Conservation (phyloP, 2,329 filamentous ascomycete genomes). For the Botryosphaeria agaves region DNA sequence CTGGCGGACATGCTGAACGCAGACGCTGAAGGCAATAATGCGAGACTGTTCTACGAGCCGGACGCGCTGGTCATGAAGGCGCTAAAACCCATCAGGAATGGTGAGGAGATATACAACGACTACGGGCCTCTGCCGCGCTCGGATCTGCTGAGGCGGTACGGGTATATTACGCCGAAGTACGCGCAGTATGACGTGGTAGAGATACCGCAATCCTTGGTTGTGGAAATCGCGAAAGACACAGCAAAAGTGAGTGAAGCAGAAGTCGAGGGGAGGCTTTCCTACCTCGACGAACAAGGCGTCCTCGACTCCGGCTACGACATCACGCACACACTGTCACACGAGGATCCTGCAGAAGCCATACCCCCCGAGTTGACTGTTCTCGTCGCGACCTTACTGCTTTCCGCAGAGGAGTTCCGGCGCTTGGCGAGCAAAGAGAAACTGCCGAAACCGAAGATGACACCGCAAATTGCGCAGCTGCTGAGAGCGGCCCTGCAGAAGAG, state of each 20-base stretch:
- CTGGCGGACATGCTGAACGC: slow-evolving; percentile 84
- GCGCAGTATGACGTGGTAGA: slow-evolving; percentile 70
- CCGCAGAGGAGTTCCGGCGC: slow-evolving; percentile 21
- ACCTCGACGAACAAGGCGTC: slow-evolving; percentile 42
- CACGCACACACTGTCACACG: slow-evolving; percentile 9
- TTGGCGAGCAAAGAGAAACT: slow-evolving; percentile 23
- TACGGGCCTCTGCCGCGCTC: slow-evolving; percentile 73
- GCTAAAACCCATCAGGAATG: slow-evolving; percentile 47
- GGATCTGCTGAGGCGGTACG: slow-evolving; percentile 69
- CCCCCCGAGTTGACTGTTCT: slow-evolving; percentile 25
- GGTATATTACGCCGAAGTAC: slow-evolving; percentile 70
- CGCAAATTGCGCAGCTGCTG: slow-evolving; percentile 21
- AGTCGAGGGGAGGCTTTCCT: slow-evolving; percentile 10
- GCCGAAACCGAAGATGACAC: slow-evolving; percentile 24
- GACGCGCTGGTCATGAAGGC: slow-evolving; percentile 51
- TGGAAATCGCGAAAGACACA: slow-evolving; percentile 25
- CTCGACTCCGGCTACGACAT: slow-evolving; percentile 59
- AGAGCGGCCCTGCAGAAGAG: slow-evolving; percentile 20
- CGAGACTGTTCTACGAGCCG: slow-evolving; percentile 43
- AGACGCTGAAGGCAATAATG: slow-evolving; percentile 58
- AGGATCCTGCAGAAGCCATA: slow-evolving; percentile 19
- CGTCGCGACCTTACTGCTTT: slow-evolving; percentile 26
- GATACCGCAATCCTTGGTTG: slow-evolving; percentile 44
- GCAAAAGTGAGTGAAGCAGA: slow-evolving; percentile 18
- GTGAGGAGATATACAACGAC: slow-evolving; percentile 74